Base-by-base conservation (phyloP, 306 rosid species). In the Quercus suber region DNA sequence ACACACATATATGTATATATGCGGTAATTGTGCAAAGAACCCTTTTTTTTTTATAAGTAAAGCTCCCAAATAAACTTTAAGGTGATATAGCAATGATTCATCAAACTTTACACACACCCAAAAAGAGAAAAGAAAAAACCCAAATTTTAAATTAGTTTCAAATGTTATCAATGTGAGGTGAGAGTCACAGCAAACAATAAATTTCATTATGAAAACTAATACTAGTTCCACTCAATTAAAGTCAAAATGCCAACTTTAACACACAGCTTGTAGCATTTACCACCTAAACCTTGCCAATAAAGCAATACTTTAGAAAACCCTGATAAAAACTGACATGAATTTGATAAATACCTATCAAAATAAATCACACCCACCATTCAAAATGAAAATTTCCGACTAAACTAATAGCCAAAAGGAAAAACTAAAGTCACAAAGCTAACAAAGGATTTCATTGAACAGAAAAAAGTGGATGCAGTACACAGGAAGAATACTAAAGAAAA, bases 351-450 rank as follows among this genome's bases (percentile, higher is more conserved):
- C 6, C 52, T 68, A 78, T 53, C 15, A 72, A 75, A 56, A 53
- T 3, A 74, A 78, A 72, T 55, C 65, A 49, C 11, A 67, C 37
- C 76, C 57, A 82, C 35, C 27, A 41, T 17, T 4, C 69, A 79
- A 80, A 76, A 81, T 43, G 72, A 41, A 73, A 69, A 68, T 27
- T 71, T 63, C 58, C 45, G 45, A 37, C 11, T 35, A 35, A 35
- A 35, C 41, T 6, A 37, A 37, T 37, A 7, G 45, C 45, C 45
- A 37, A 8, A 37, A 37, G 11, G 45, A 37, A 37, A 28, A 80
- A 41, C 83, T 33, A 14, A 19, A 73, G 71, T 60, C 67, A 57
- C 75, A 74, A 55, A 52, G 23, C n/a, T 14, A 64, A 82, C 41
- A 7, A 37, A 37, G 10, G 10, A 7, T 37, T 37, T 37, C 45